Conservation (phyloP, 192 early-diverging fungal genomes). For the Jimgerdemannia lactiflua region DNA sequence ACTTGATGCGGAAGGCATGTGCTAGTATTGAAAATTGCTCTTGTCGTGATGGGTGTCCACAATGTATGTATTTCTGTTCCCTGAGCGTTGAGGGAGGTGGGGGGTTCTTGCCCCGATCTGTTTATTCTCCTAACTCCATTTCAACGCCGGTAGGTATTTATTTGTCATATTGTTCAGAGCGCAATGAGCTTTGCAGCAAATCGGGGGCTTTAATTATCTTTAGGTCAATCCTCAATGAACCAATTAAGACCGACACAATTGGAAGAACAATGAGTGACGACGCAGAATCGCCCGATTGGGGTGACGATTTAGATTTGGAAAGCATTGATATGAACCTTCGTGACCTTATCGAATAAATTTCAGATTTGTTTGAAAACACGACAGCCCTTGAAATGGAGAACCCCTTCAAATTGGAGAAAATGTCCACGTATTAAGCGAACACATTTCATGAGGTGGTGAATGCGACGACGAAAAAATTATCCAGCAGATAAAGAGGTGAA, state of each 20-base stretch:
- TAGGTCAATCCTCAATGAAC: constrained; percentile 12
- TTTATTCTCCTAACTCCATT: not conserved
- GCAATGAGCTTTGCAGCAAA: constrained; percentile 41
- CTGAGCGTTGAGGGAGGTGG: not conserved
- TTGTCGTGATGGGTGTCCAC: constrained; percentile 47
- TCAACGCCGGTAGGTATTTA: constrained; percentile 25
- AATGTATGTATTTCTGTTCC: constrained; percentile 23
- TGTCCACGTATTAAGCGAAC: too few species aligned
- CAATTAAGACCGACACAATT: not conserved
- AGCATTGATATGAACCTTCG: too few species aligned
- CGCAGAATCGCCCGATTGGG: too few species aligned
- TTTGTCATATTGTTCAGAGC: constrained; percentile 35
- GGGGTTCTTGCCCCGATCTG: not conserved
- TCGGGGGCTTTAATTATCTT: constrained; percentile 44
- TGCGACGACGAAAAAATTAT: too few species aligned
- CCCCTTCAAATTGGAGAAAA: too few species aligned
- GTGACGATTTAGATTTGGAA: too few species aligned
- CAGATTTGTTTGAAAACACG: too few species aligned
- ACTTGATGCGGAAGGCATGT: constrained; percentile 27
- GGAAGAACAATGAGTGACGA: not conserved
- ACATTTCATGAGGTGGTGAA: too few species aligned
- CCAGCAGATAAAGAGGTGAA: too few species aligned
- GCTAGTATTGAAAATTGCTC: constrained; percentile 36
- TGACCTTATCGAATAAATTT: too few species aligned
- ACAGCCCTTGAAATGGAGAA: too few species aligned